Conservation (phyloP, 805 yeast genomes). For the Yamadazyma phyllophila region DNA sequence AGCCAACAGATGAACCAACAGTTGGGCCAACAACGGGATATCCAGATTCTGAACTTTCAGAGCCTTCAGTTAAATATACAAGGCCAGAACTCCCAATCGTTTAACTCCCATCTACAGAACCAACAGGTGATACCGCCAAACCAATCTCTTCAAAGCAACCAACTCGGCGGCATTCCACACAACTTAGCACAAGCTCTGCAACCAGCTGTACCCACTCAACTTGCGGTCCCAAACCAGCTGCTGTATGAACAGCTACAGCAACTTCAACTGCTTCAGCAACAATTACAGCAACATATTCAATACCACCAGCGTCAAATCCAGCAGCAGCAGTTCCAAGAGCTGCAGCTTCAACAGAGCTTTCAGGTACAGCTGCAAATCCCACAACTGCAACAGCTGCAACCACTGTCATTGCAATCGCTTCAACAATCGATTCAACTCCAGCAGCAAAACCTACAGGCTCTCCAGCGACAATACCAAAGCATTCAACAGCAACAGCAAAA, state of each 20-base stretch:
- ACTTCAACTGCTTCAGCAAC: not conserved
- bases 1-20: not conserved
- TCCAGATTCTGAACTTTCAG: not conserved
- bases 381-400: not conserved
- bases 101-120: too few species aligned
- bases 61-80: not conserved
- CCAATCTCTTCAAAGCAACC: too few species aligned
- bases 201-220: too few species aligned
- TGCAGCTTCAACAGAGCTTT: not conserved
- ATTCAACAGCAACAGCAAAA: not conserved
- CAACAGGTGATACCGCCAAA: too few species aligned
- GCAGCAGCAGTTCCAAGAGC: not conserved
- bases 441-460: not conserved
- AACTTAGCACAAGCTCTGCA: too few species aligned
- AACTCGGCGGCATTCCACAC: too few species aligned
- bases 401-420: not conserved
- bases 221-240: not conserved
- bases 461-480: not conserved
- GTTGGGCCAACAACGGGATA: not conserved
- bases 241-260: constrained; percentile 1
- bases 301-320: not conserved
- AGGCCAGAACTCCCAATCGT: too few species aligned
- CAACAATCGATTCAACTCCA: not conserved
- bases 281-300: not conserved
- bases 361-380: not conserved